Base-by-base conservation (phyloP, 169 alveolate genomes). In the Plasmodium inui region DNA sequence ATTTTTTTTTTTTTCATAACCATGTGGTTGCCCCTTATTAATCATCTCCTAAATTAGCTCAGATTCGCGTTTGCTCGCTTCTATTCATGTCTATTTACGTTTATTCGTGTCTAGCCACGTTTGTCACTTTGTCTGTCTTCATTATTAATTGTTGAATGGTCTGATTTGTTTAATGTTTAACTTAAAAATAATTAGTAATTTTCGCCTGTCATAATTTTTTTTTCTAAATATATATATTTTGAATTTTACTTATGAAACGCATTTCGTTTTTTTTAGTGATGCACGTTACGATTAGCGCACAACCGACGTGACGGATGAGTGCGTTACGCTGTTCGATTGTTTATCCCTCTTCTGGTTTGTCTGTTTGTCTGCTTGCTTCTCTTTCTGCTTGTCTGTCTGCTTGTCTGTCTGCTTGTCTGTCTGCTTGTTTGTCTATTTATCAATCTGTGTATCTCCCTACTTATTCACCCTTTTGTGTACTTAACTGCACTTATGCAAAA, bases 61-160 rank as follows among this genome's bases (percentile, higher is more conserved):
- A n/a, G n/a, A 67, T 67, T 61, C 12, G 34, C 14, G 74, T 26
- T 28, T 67, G 5, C 37, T 67, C 10, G 37, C 76, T 19, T 28
- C 6, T 67, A 67, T 67, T 19, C 37, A 22, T 22, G 76, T 10
- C 76, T 67, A 67, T 67, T 67, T 22, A 67, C 76, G 76, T 28
- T 19, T 67, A 67, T 67, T 67, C 41, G 4, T 17, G 28, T 83
- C 22, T 41, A 19, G 9, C 30, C 67, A 19, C 17, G 28, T 34
- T 17, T 67, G 9, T 12, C 53, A 10, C 30, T 82, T 57, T 57
- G 81, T 32, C 53, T 50, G 37, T 67, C 53, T 83, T 83, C 17
- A 83, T 61, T 83, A 61, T 83, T 57, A 83, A 83, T 83, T 83
- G 82, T 83, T 17, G 46, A 83, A 34, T 46, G 30, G 7, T 34